phyloP scores from a whole-genome alignment of 768 basidiomycete genomes.

The Thelephora ganbajun region DNA sequence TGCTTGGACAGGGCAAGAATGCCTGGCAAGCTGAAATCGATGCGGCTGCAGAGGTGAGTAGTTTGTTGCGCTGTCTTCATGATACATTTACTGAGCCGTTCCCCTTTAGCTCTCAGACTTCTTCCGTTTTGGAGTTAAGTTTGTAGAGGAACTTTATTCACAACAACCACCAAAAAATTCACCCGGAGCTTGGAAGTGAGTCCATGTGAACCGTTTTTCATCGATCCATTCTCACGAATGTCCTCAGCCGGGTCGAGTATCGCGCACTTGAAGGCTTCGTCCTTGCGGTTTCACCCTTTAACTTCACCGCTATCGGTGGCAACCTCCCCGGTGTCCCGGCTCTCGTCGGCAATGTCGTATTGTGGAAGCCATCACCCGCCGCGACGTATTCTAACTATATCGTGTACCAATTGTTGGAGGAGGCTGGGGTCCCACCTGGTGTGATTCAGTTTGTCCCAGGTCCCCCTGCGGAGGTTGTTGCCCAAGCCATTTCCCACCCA shows the following conservation, averaged over 20 bases:
- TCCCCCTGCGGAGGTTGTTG: slow-evolving; percentile 73
- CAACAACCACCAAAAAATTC: slow-evolving; percentile 85
- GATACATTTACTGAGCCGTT: background rate
- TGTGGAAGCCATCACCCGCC: slow-evolving; percentile 97
- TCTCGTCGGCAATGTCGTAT: slow-evolving; percentile 83
- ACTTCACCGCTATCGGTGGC: slow-evolving; percentile 96
- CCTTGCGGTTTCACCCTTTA: slow-evolving; percentile 94
- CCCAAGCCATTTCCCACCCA: slow-evolving; percentile 65
- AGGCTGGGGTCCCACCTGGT: slow-evolving; percentile 87
- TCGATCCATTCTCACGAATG: slow-evolving; percentile 1
- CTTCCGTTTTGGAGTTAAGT: slow-evolving; percentile 93
- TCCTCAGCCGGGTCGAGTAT: slow-evolving; percentile 81
- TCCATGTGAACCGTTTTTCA: slow-evolving; percentile 6
- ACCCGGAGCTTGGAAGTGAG: slow-evolving; percentile 88
- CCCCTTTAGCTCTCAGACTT: slow-evolving; percentile 65
- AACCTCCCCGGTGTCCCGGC: slow-evolving; percentile 85
- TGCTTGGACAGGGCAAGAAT: slow-evolving; percentile 98
- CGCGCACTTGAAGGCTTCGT: slow-evolving; percentile 98
- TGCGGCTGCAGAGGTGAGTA: slow-evolving; percentile 84
- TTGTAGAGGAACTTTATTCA: slow-evolving; percentile 86
- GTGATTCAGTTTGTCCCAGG: slow-evolving; percentile 98
- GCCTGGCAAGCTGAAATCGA: slow-evolving; percentile 99
- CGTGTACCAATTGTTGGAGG: slow-evolving; percentile 77
- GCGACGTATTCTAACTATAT: slow-evolving; percentile 95
- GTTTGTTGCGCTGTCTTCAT: background rate